Percentiles rank a stretch among this genome's conserved stretches.
These are phyloP conservation scores for Aechmea fasciata DNA, from an alignment of 176 grass and related monocot genomes.

Conservation along the genomic window DNA sequence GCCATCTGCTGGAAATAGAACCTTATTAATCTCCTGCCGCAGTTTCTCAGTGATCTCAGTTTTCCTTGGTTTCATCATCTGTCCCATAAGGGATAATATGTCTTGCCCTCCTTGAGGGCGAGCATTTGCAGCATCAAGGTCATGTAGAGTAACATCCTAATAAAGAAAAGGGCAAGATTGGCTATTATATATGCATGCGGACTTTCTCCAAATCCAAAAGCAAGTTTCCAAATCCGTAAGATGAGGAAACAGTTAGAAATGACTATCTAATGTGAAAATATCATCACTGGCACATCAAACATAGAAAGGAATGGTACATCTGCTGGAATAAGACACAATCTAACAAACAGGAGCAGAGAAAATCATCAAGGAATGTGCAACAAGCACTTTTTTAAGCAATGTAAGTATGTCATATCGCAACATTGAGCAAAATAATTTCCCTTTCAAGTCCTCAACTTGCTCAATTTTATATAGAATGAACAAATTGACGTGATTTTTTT, in stretches of 20 bases:
- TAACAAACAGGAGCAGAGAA: too few relatives aligned
- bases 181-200: neutral
- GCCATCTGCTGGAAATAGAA: slow-evolving; percentile 16
- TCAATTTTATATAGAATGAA: neutral
- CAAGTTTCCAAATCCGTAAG: too few relatives aligned
- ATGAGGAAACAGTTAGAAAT: too few relatives aligned
- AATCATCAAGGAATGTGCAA: neutral
- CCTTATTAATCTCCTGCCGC: slow-evolving; percentile 93
- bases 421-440: neutral
- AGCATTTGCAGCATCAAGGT: slow-evolving; percentile 96
- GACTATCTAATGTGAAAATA: too few relatives aligned
- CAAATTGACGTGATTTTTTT: too few relatives aligned
- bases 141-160: slow-evolving; percentile 90
- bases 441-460: neutral
- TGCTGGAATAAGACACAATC: too few relatives aligned
- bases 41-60: slow-evolving; percentile 97
- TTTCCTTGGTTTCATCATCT: slow-evolving; percentile 94
- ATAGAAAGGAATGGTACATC: too few relatives aligned
- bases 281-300: too few relatives aligned
- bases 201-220: neutral
- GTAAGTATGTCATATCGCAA: neutral
- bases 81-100: slow-evolving; percentile 93
- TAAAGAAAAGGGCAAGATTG: slow-evolving; percentile 20
- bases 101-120: slow-evolving; percentile 96
- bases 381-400: neutral